phyloP scores from a whole-genome alignment of 176 grass and related monocot species.

The Zea luxurians region DNA sequence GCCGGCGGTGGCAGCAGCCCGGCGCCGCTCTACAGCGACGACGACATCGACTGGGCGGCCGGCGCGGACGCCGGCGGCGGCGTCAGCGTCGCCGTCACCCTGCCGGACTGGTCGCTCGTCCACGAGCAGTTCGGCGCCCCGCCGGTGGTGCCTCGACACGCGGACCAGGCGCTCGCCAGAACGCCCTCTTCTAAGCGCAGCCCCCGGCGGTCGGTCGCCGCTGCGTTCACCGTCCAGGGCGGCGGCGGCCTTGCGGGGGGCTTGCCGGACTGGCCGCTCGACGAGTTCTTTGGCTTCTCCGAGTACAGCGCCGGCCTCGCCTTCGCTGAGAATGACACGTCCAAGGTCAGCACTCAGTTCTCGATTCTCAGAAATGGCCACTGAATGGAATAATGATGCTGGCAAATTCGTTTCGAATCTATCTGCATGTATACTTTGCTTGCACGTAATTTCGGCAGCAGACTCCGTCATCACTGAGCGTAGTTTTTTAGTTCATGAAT shows the following conservation, averaged over 20 bases:
- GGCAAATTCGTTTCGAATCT: background rate
- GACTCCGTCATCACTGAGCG: background rate
- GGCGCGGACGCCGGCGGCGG: constrained; percentile 20
- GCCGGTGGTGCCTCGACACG: background rate
- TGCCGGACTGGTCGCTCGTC: constrained; percentile 55
- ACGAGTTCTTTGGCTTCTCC: constrained; percentile 71
- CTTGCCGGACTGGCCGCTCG: constrained; percentile 63
- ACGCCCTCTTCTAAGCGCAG: constrained; percentile 21
- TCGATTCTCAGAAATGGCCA: background rate
- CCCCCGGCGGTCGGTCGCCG: constrained; percentile 8
- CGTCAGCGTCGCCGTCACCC: constrained; percentile 31
- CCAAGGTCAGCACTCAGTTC: constrained; percentile 51
- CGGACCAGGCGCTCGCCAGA: constrained; percentile 14
- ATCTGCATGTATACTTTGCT: background rate
- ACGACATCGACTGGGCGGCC: constrained; percentile 41
- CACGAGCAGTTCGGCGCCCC: constrained; percentile 51
- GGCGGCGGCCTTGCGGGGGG: constrained; percentile 24
- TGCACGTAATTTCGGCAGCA: background rate
- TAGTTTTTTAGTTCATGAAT: background rate
- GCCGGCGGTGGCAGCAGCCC: constrained; percentile 23
- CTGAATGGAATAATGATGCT: background rate
- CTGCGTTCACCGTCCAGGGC: constrained; percentile 16
- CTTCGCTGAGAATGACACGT: constrained; percentile 62
- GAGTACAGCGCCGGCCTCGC: constrained; percentile 63
- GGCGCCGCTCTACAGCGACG: constrained; percentile 43